Evolutionary conservation across 208 protist genomes (phyloP).

Genomic region (Trypanosoma rangeli): DNA sequence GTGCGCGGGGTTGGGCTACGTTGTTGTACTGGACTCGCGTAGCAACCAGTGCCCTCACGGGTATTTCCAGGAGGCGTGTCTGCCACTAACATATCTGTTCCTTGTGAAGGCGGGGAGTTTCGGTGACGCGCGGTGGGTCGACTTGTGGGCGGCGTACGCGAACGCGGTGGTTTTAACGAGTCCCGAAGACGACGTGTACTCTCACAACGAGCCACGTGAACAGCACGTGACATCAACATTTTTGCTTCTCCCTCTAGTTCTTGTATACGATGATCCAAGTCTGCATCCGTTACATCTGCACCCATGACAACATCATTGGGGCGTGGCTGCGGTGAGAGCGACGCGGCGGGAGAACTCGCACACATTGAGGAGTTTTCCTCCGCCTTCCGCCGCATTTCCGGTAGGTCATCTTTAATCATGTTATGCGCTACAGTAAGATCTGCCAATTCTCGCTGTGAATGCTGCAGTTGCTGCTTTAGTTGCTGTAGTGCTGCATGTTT

Average conservation of each 20-base stretch:
- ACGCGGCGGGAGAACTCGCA: slow-evolving; percentile 27
- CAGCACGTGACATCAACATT: slow-evolving; percentile 49
- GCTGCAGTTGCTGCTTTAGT: slow-evolving; percentile 34
- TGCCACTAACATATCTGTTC: background rate
- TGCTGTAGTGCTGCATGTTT: slow-evolving; percentile 27
- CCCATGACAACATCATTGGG: slow-evolving; percentile 21
- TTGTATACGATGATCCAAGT: slow-evolving; percentile 60
- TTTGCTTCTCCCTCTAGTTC: slow-evolving; percentile 66
- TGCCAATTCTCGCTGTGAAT: slow-evolving; percentile 47
- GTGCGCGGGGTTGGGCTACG: slow-evolving; percentile 29
- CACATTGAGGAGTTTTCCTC: background rate
- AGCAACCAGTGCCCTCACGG: background rate
- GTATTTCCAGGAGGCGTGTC: slow-evolving; percentile 10
- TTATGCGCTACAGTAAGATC: slow-evolving; percentile 74
- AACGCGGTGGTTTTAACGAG: slow-evolving; percentile 40
- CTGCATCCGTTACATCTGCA: slow-evolving; percentile 35
- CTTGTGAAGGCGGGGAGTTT: slow-evolving; percentile 1
- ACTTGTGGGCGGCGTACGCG: slow-evolving; percentile 24
- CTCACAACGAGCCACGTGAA: slow-evolving; percentile 50
- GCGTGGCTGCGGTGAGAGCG: slow-evolving; percentile 48
- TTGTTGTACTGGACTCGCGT: slow-evolving; percentile 9
- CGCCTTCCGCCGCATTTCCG: slow-evolving; percentile 2
- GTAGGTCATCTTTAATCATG: slow-evolving; percentile 76
- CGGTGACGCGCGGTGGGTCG: slow-evolving; percentile 14
- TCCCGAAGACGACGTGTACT: slow-evolving; percentile 68